A percentile compares a stretch with the other conserved stretches of the same genome.
Evolutionary conservation across 169 alveolate species (phyloP).

Genomic region (Plasmodium yoelii): DNA sequence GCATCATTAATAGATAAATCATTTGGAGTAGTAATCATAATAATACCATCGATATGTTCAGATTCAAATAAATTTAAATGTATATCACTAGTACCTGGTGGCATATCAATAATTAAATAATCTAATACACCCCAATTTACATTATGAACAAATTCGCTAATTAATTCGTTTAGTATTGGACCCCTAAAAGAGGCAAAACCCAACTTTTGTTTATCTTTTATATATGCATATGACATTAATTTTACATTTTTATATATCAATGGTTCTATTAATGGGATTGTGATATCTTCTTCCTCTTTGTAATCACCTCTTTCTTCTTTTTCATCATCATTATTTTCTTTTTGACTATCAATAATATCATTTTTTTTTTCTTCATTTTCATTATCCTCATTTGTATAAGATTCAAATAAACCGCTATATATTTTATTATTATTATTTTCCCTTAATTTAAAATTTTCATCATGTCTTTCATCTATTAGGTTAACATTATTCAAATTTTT

Average conservation of each 20-base stretch:
- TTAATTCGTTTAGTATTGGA: slow-evolving; percentile 94
- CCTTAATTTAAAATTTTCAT: slow-evolving; percentile 3
- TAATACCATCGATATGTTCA: slow-evolving; percentile 89
- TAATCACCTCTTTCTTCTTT: neutral
- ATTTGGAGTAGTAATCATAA: slow-evolving; percentile 92
- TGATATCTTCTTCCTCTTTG: slow-evolving; percentile 1
- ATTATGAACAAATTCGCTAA: slow-evolving; percentile 90
- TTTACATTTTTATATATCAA: slow-evolving; percentile 78
- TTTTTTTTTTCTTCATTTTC: neutral
- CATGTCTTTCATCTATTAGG: neutral
- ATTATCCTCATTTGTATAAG: neutral
- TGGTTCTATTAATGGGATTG: slow-evolving; percentile 78
- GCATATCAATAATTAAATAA: slow-evolving; percentile 97
- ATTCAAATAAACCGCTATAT: neutral
- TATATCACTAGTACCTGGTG: slow-evolving; percentile 99
- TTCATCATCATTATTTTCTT: neutral
- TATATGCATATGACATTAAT: slow-evolving; percentile 80
- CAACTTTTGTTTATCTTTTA: slow-evolving; percentile 43
- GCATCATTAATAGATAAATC: slow-evolving; percentile 94
- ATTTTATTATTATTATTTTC: neutral
- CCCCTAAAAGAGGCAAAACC: slow-evolving; percentile 94
- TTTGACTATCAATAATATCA: no score
- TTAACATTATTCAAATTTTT: slow-evolving; percentile 6
- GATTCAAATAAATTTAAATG: slow-evolving; percentile 96
- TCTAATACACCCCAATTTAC: slow-evolving; percentile 99